Evolutionary conservation across 345 rosid genomes (phyloP).

Genomic region (Dipteronia dyeriana): DNA sequence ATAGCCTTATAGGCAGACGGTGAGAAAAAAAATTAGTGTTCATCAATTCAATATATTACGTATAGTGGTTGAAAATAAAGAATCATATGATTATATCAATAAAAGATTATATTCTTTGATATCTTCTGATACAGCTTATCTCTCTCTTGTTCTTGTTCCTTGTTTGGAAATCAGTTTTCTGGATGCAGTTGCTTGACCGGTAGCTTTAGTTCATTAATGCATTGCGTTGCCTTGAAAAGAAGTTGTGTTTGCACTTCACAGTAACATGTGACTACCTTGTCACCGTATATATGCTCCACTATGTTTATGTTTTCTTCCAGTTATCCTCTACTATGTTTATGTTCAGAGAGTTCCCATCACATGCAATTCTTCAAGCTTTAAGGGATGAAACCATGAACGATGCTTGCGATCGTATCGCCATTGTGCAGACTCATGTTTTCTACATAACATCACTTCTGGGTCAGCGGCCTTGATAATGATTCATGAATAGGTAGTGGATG

Average conservation of each 20-base stretch:
- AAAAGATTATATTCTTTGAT: conserved; percentile 1
- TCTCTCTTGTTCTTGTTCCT: background rate
- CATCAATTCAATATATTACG: background rate
- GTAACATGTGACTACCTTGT: too few relatives aligned
- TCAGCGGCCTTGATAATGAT: conserved; percentile 36
- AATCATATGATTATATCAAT: background rate
- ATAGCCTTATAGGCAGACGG: background rate
- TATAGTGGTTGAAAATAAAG: conserved; percentile 1
- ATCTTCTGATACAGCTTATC: background rate
- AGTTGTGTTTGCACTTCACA: too few relatives aligned
- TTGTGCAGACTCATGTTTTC: conserved; percentile 89
- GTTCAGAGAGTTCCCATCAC: conserved; percentile 67
- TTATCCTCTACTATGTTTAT: background rate
- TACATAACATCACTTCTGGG: conserved; percentile 87
- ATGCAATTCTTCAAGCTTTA: conserved; percentile 77
- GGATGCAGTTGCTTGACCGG: too few relatives aligned
- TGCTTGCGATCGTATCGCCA: conserved; percentile 84
- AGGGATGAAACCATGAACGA: conserved; percentile 94
- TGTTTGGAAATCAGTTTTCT: too few relatives aligned
- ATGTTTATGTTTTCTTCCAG: background rate
- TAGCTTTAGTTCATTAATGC: background rate
- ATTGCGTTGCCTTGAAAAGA: too few relatives aligned
- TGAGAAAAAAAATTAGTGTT: background rate
- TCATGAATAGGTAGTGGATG: background rate
- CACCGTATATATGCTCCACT: too few relatives aligned